Conservation (phyloP, 2,329 filamentous ascomycete genomes). For the Arthrobotrys iridis region DNA sequence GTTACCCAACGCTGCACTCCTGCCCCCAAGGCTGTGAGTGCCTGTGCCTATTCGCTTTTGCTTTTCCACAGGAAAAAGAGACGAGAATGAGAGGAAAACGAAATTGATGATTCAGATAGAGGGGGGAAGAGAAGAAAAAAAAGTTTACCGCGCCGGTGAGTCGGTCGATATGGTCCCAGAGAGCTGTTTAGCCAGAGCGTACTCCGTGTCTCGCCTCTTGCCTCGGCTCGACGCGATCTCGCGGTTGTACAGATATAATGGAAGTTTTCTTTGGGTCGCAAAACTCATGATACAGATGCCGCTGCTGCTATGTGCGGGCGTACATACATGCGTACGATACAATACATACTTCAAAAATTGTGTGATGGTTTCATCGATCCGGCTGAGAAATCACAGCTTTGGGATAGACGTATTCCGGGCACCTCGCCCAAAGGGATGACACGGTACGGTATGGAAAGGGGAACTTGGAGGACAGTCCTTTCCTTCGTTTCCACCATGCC, state of each 20-base stretch:
- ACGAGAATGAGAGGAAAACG: conserved; percentile 35
- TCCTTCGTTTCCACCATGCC: conserved; percentile 32
- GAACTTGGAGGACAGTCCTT: conserved; percentile 47
- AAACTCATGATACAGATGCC: neutral
- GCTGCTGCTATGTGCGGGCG: neutral
- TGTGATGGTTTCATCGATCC: conserved; percentile 16
- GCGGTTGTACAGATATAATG: conserved; percentile 31
- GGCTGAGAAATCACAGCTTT: conserved; percentile 39
- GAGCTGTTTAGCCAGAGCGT: conserved; percentile 29
- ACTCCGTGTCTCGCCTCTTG: conserved; percentile 23
- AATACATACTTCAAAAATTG: neutral
- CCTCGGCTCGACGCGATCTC: conserved; percentile 40
- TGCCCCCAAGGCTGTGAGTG: conserved; percentile 20
- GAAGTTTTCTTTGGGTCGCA: conserved; percentile 3
- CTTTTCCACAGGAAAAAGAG: conserved; percentile 32
- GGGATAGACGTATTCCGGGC: conserved; percentile 48
- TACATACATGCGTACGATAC: neutral
- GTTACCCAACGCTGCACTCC: conserved; percentile 39
- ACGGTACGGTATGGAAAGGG: conserved; percentile 52
- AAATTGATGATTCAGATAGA: conserved; percentile 45
- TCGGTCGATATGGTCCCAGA: conserved; percentile 43
- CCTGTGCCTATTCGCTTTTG: conserved; percentile 45
- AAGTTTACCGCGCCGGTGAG: conserved; percentile 44
- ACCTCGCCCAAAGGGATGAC: conserved; percentile 38
- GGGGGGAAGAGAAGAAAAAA: neutral